Conservation (phyloP, 169 alveolate genomes). For the Eimeria tenella region DNA sequence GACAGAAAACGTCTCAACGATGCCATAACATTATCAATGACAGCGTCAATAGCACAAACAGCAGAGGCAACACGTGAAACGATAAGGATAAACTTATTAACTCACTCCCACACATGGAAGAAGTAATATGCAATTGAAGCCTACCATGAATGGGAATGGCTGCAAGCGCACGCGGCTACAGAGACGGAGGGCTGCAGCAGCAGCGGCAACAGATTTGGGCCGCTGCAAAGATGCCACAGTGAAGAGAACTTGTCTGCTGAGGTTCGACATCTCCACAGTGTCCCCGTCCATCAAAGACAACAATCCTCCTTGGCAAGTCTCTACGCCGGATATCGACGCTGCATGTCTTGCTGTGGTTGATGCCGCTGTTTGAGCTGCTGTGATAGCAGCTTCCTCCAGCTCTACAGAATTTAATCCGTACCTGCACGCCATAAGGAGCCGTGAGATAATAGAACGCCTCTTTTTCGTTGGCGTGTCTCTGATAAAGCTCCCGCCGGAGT, state of each 20-base stretch:
- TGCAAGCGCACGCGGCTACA: slow-evolving; percentile 36
- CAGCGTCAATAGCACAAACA: no score
- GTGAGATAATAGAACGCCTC: not conserved
- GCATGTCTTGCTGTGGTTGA: not conserved
- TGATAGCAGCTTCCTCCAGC: slow-evolving; percentile 51
- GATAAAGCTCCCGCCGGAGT: not conserved
- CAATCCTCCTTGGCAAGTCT: slow-evolving; percentile 71
- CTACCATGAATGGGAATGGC: slow-evolving; percentile 53
- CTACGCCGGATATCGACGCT: not conserved
- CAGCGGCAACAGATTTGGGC: slow-evolving; percentile 75
- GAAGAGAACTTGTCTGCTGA: slow-evolving; percentile 98
- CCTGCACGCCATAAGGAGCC: not conserved
- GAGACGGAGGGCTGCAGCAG: slow-evolving; percentile 51
- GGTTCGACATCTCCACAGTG: slow-evolving; percentile 97
- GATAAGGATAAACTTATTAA: no score
- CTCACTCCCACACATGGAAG: no score
- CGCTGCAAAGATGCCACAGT: slow-evolving; percentile 82
- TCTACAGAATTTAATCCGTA: not conserved
- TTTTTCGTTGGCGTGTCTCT: not conserved
- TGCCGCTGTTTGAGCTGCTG: not conserved
- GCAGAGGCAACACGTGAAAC: no score
- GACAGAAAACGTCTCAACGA: not conserved
- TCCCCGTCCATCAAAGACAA: slow-evolving; percentile 98
- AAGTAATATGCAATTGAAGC: not conserved
- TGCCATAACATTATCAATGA: no score